A percentile compares a stretch with the other conserved stretches of the same genome.
Evolutionary conservation across 257 asterid genomes (phyloP).

Genomic region (Euphrasia confusa): DNA sequence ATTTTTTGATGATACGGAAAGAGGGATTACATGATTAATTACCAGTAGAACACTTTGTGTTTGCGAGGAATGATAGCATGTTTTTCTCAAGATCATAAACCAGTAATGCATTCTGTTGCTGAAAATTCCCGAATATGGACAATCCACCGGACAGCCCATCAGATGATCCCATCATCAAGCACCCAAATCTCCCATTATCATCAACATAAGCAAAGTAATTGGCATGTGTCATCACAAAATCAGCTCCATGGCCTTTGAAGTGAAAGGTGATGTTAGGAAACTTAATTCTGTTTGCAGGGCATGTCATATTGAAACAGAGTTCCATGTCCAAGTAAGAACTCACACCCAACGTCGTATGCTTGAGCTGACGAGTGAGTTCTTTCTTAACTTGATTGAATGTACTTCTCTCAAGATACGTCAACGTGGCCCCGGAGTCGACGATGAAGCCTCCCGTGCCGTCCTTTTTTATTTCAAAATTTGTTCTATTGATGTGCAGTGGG

Average conservation of each 20-base stretch:
- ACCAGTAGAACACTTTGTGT: no score
- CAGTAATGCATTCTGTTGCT: slow-evolving; percentile 45
- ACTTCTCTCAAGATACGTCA: slow-evolving; percentile 35
- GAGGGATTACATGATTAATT: no score
- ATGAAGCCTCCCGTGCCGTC: slow-evolving; percentile 49
- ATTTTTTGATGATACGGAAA: no score
- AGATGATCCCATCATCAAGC: slow-evolving; percentile 42
- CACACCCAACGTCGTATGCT: slow-evolving; percentile 28
- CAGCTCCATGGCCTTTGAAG: slow-evolving; percentile 23
- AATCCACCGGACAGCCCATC: no score
- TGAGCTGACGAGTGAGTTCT: slow-evolving; percentile 33
- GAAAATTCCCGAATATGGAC: slow-evolving; percentile 23
- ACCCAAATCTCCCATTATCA: slow-evolving; percentile 22
- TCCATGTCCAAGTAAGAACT: slow-evolving; percentile 31
- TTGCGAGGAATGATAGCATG: no score
- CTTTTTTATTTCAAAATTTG: slow-evolving; percentile 10
- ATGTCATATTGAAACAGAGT: slow-evolving; percentile 35
- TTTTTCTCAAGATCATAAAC: slow-evolving; percentile 31
- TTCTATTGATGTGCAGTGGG: slow-evolving; percentile 29
- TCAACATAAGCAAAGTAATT: slow-evolving; percentile 37
- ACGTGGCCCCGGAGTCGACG: slow-evolving; percentile 50
- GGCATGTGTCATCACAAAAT: slow-evolving; percentile 39
- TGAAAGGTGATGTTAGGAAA: slow-evolving; percentile 41
- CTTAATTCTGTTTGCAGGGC: slow-evolving; percentile 14
- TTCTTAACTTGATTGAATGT: slow-evolving; percentile 33